Base-by-base conservation (phyloP, 176 grass and related monocot species). In the Musa itinerans region DNA sequence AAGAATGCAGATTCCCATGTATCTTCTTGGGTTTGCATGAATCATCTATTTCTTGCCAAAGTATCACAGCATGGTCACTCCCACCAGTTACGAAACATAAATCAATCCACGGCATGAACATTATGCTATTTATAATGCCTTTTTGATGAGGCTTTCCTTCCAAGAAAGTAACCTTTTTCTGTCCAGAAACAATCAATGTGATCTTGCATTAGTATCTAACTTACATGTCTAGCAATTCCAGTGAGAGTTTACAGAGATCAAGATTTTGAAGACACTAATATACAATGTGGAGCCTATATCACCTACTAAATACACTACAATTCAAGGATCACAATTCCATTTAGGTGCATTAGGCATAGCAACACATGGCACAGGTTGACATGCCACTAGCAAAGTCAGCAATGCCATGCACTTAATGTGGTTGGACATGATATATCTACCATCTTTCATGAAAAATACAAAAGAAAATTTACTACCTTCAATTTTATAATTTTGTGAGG, bases 111-210 rank as follows among this genome's bases (percentile, higher is more conserved):
- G 90, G 94, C 88, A 92, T 91, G 86, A 98, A 98, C 70, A 59
- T 87, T 79, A 98, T 87, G 49, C 78, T 84, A 66, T 98, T 98
- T 93, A 98, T 98, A 54, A 91, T 86, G 75, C 94, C 94, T 81
- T 98, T 98, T 0, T 48, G 78, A 79, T 98, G 94, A 82, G 88
- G 94, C 65, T 91, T 93, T 66, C 69, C 83, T 65, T 86, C 90
- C 79, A 98, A 84, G 84, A 89, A 97, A 54, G 82, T 86, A 70
- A 90, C 83, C 73, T 73, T 92, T 78, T 88, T 98, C 88, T 93
- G 86, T 83, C 73, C 65, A 74, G n/a, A 49, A 12, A 52, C 10
- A 80, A 78, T n/a, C 51, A 80, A 73, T 61, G 50, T 51, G 4
- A 57, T 77, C 61, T 23, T 27, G 43, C 21, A 9, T 63, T 57